phyloP scores from a whole-genome alignment of 78 protist species.

The Bigelowiella natans region DNA sequence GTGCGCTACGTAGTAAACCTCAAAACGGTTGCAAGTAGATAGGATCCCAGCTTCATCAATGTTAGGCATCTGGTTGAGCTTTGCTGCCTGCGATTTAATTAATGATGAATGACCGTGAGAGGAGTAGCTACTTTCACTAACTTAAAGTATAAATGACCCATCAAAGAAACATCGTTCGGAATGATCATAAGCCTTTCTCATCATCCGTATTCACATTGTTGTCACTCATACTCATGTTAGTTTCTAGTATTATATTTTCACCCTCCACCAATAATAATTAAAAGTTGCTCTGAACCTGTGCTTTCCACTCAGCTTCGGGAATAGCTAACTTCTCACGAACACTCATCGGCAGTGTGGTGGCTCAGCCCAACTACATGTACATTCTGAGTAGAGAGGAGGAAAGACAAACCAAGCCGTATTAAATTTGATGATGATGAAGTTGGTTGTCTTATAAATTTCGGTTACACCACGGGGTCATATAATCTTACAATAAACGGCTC shows the following conservation, averaged over 20 bases:
- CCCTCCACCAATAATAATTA: too few species aligned
- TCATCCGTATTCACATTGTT: too few species aligned
- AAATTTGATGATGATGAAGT: too few species aligned
- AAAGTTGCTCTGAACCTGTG: neutral
- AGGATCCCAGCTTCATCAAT: constrained; percentile 31
- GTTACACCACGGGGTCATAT: too few species aligned
- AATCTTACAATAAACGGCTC: neutral
- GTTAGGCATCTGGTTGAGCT: neutral
- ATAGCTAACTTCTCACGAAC: constrained; percentile 32
- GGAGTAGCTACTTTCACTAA: too few species aligned
- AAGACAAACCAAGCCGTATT: neutral
- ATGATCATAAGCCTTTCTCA: too few species aligned
- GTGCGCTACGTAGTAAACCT: constrained; percentile 1
- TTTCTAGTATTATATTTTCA: too few species aligned
- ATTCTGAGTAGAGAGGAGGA: neutral
- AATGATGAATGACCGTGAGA: too few species aligned
- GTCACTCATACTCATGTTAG: too few species aligned
- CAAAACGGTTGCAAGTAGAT: constrained; percentile 46
- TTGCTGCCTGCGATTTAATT: neutral
- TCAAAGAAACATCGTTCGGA: too few species aligned
- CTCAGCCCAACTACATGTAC: constrained; percentile 18
- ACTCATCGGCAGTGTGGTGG: constrained; percentile 31
- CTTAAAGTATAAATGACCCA: too few species aligned
- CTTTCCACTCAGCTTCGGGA: constrained; percentile 26
- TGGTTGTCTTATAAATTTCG: too few species aligned